These are phyloP conservation scores for Clathrospora elynae DNA, from an alignment of 2,329 filamentous ascomycete genomes.

Conservation along the genomic window DNA sequence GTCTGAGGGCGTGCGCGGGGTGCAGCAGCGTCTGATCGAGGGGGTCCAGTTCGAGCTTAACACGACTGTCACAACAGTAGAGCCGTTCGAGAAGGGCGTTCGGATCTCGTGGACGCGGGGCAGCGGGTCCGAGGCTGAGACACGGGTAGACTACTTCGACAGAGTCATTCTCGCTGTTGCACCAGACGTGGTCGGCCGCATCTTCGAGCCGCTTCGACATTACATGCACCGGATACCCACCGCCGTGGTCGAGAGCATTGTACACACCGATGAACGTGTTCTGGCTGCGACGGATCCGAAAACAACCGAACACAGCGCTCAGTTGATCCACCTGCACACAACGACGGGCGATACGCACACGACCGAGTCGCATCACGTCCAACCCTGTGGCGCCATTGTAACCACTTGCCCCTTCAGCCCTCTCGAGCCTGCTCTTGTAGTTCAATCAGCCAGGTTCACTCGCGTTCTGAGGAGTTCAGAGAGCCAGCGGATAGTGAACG, in stretches of 20 bases:
- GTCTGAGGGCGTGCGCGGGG: constrained; percentile 56
- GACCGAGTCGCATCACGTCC: constrained; percentile 61
- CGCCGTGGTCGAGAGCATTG: constrained; percentile 55
- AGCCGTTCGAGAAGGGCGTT: constrained; percentile 34
- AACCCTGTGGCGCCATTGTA: constrained; percentile 59
- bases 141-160: constrained; percentile 53
- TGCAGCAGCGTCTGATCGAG: constrained; percentile 54
- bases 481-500: constrained; percentile 56
- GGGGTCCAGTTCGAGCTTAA: constrained; percentile 53
- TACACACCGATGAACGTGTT: constrained; percentile 48
- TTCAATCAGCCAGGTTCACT: constrained; percentile 58
- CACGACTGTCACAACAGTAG: constrained; percentile 48
- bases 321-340: constrained; percentile 44
- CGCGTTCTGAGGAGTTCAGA: constrained; percentile 58
- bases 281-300: constrained; percentile 5
- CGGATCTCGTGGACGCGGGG: constrained; percentile 45
- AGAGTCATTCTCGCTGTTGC: constrained; percentile 61
- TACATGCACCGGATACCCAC: constrained; percentile 56
- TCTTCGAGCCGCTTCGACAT: constrained; percentile 54
- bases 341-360: constrained; percentile 33
- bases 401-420: constrained; percentile 57
- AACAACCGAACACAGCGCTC: constrained; percentile 17
- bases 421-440: constrained; percentile 48
- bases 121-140: constrained; percentile 7
- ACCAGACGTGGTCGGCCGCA: constrained; percentile 57